A percentile compares a stretch with the other conserved stretches of the same genome.
Conservation (phyloP, 2,329 filamentous ascomycete species). For the Alternaria ethzedia region DNA sequence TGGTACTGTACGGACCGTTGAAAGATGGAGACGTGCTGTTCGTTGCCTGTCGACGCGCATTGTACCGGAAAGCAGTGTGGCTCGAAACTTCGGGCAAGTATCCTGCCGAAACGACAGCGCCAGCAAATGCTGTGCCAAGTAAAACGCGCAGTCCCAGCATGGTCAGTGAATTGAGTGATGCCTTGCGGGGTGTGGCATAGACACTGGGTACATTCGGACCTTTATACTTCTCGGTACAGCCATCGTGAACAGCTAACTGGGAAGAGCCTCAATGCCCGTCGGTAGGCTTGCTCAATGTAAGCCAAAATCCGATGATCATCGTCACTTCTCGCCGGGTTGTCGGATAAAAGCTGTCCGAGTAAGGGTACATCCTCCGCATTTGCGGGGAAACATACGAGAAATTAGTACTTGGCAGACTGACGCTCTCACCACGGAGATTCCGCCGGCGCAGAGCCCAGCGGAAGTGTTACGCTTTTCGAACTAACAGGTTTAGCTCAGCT, state of each 20-base stretch:
- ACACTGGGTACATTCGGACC: conserved; percentile 8
- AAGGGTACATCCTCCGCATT: conserved; percentile 11
- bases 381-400: conserved; percentile 15
- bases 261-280: conserved; percentile 9
- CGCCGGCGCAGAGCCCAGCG: background rate
- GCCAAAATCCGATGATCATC: conserved; percentile 21
- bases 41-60: conserved; percentile 24
- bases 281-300: conserved; percentile 22
- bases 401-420: conserved; percentile 9
- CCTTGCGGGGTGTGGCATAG: background rate
- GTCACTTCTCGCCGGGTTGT: conserved; percentile 19
- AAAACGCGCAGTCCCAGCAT: conserved; percentile 30
- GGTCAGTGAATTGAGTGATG: conserved; percentile 1
- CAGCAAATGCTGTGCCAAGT: conserved; percentile 24
- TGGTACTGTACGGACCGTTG: conserved; percentile 45
- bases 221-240: conserved; percentile 13
- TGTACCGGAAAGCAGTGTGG: conserved; percentile 25
- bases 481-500: background rate
- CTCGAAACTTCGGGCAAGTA: conserved; percentile 23
- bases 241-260: conserved; percentile 12
- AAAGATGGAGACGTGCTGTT: conserved; percentile 32
- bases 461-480: conserved; percentile 13
- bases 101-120: conserved; percentile 20
- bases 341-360: conserved; percentile 32
- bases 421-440: background rate